A percentile compares a stretch with the other conserved stretches of the same genome.
Evolutionary conservation across 306 rosid genomes (phyloP).

Genomic region (Sicyos edulis): DNA sequence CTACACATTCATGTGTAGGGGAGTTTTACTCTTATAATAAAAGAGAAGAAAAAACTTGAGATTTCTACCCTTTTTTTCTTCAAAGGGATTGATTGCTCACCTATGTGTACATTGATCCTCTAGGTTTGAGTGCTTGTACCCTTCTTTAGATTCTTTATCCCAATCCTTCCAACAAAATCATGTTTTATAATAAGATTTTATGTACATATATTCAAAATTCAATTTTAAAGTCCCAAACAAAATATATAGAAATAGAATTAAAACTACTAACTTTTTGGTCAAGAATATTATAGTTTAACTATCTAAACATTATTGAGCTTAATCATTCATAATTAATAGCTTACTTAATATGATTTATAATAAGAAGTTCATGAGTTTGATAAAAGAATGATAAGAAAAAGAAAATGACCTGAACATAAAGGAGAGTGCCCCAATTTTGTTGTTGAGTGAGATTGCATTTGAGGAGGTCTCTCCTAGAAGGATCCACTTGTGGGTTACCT

Average conservation of each 20-base stretch:
- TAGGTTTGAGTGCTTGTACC: slow-evolving; percentile 56
- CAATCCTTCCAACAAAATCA: slow-evolving; percentile 47
- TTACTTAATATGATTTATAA: too few relatives aligned
- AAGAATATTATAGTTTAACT: too few relatives aligned
- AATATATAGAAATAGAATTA: too few relatives aligned
- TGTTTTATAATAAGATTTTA: not conserved
- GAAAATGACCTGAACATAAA: slow-evolving; percentile 47
- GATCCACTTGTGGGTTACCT: slow-evolving; percentile 70
- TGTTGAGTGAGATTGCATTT: slow-evolving; percentile 53
- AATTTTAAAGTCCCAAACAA: not conserved
- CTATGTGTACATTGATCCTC: slow-evolving; percentile 75
- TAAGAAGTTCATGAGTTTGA: too few relatives aligned
- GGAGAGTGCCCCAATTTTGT: slow-evolving; percentile 58
- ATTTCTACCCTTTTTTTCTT: too few relatives aligned
- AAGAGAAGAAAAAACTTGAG: too few relatives aligned
- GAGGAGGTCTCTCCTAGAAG: slow-evolving; percentile 53
- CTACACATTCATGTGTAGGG: too few relatives aligned
- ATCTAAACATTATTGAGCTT: too few relatives aligned
- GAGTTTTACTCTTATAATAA: too few relatives aligned
- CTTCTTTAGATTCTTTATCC: slow-evolving; percentile 53
- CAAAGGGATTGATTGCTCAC: slow-evolving; percentile 20
- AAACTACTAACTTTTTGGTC: too few relatives aligned
- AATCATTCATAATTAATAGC: too few relatives aligned
- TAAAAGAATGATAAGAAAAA: not conserved
- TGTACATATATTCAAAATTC: not conserved